Percentiles rank a stretch among this genome's conserved stretches.
Conservation (phyloP, 805 yeast species). For the Ascoidea rubescens region DNA sequence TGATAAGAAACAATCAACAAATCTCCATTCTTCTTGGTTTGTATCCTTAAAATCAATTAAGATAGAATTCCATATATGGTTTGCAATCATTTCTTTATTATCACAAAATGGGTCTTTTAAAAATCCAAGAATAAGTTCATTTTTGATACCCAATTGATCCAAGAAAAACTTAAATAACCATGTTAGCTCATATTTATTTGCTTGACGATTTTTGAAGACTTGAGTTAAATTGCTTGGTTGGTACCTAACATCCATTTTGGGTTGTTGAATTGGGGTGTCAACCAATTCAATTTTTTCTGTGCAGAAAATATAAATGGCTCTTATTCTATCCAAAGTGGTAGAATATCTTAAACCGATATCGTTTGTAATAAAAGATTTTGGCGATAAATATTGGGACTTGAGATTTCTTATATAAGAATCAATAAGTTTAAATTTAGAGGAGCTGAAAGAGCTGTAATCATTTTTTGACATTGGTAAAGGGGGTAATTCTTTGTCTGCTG, state of each 20-base stretch:
- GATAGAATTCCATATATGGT: slow-evolving; percentile 85
- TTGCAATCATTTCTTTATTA: slow-evolving; percentile 29
- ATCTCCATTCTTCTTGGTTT: slow-evolving; percentile 40
- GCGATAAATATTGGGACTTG: slow-evolving; percentile 25
- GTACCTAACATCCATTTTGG: neutral
- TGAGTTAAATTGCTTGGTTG: slow-evolving; percentile 26
- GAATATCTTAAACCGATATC: slow-evolving; percentile 38
- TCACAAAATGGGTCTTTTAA: slow-evolving; percentile 65
- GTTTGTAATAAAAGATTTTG: slow-evolving; percentile 39
- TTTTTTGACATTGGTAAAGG: slow-evolving; percentile 4
- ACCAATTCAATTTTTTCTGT: slow-evolving; percentile 41
- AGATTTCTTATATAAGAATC: slow-evolving; percentile 26
- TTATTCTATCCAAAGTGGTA: slow-evolving; percentile 41
- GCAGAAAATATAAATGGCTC: slow-evolving; percentile 53
- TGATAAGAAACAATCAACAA: slow-evolving; percentile 62
- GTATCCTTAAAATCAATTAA: slow-evolving; percentile 35
- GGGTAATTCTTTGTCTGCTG: neutral
- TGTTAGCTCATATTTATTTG: slow-evolving; percentile 59
- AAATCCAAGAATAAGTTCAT: slow-evolving; percentile 72
- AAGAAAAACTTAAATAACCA: slow-evolving; percentile 65
- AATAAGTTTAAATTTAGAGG: slow-evolving; percentile 24
- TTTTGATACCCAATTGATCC: slow-evolving; percentile 51
- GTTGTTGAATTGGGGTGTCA: slow-evolving; percentile 20
- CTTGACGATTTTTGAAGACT: slow-evolving; percentile 34
- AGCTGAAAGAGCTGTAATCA: slow-evolving; percentile 16